Percentiles rank a stretch among this genome's conserved stretches.
Evolutionary conservation across 257 asterid genomes (phyloP).

Genomic region (Pogostemon cablin): DNA sequence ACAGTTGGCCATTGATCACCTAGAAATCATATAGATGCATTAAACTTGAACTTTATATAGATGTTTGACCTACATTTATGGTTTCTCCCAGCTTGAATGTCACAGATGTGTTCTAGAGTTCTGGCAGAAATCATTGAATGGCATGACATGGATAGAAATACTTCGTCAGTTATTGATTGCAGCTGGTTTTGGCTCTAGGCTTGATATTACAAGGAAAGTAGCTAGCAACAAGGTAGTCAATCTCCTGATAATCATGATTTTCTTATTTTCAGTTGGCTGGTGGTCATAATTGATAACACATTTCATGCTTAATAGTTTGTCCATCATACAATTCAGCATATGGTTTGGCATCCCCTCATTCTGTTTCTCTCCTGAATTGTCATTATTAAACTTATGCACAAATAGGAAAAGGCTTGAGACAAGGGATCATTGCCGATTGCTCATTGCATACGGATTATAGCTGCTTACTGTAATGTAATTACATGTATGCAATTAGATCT

Average conservation of each 20-base stretch:
- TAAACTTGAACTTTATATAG: conserved; percentile 9
- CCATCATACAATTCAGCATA: conserved; percentile 14
- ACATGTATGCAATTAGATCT: not conserved
- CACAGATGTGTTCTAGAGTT: conserved; percentile 49
- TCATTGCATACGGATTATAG: not conserved
- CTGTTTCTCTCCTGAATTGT: conserved; percentile 1
- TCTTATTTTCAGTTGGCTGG: conserved; percentile 7
- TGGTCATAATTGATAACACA: not conserved
- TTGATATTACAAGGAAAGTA: conserved; percentile 41
- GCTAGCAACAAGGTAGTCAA: conserved; percentile 63
- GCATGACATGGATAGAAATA: conserved; percentile 93
- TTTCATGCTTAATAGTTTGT: conserved; percentile 25
- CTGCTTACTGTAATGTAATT: conserved; percentile 9
- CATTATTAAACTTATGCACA: conserved; percentile 15
- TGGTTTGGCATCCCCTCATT: conserved; percentile 28
- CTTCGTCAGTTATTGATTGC: conserved; percentile 75
- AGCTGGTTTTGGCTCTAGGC: conserved; percentile 91
- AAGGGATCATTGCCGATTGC: not conserved
- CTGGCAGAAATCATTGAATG: conserved; percentile 84
- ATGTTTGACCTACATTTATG: conserved; percentile 25
- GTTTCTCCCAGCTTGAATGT: conserved; percentile 67
- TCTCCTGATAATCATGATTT: conserved; percentile 32
- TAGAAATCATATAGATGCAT: conserved; percentile 12
- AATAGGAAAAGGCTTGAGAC: conserved; percentile 3
- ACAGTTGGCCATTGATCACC: conserved; percentile 19